phyloP scores from a whole-genome alignment of 2,329 filamentous ascomycete species.

The Aspergillus oerlinghausenensis region DNA sequence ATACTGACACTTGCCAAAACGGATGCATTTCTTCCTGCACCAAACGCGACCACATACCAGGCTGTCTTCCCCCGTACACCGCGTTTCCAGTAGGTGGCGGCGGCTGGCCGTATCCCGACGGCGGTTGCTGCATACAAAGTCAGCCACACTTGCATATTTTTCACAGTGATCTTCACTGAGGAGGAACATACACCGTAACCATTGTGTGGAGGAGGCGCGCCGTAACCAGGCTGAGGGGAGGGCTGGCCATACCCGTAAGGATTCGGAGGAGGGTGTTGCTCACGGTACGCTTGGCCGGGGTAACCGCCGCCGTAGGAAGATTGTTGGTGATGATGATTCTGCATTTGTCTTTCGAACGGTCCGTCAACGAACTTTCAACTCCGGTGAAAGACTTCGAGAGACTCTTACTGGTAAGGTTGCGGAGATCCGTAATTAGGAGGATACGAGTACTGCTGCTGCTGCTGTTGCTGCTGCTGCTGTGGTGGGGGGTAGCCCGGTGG shows the following conservation, averaged over 20 bases:
- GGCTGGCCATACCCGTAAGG: conserved; percentile 44
- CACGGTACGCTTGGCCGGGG: conserved; percentile 33
- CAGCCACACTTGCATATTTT: conserved; percentile 4
- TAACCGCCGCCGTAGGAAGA: conserved; percentile 34
- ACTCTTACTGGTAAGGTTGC: conserved; percentile 38
- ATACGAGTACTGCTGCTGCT: conserved; percentile 16
- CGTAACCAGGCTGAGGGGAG: conserved; percentile 35
- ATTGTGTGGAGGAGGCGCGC: conserved; percentile 25
- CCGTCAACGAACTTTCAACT: conserved; percentile 6
- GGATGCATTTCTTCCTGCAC: not conserved
- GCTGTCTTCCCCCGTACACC: conserved; percentile 36
- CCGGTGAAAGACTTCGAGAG: conserved; percentile 7
- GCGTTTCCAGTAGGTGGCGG: conserved; percentile 33
- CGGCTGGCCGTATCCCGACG: conserved; percentile 27
- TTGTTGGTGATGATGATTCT: conserved; percentile 29
- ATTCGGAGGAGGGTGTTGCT: conserved; percentile 38
- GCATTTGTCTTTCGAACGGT: conserved; percentile 23
- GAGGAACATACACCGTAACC: conserved; percentile 35
- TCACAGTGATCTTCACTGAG: not conserved
- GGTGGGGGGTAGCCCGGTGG: conserved; percentile 53
- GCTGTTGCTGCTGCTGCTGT: conserved; percentile 23
- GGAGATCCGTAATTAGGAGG: conserved; percentile 35
- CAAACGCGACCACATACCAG: conserved; percentile 25
- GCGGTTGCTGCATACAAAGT: conserved; percentile 20
- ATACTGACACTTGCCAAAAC: not conserved